A percentile compares a stretch with the other conserved stretches of the same genome.
Conservation (phyloP, 2,329 filamentous ascomycete species). For the Lachnellula cervina region DNA sequence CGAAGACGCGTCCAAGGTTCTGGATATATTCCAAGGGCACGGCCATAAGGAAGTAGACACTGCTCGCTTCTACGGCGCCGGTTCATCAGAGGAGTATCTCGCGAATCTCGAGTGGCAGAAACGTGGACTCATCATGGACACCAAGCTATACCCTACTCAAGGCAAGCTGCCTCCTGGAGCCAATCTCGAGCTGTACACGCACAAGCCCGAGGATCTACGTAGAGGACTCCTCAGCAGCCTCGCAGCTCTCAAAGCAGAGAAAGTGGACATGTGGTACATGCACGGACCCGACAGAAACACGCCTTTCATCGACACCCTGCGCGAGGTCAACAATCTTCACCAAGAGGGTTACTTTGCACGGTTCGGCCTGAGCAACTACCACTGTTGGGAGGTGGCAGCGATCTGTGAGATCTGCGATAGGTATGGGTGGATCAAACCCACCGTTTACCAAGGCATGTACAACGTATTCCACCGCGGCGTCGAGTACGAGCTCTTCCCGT, state of each 20-base stretch:
- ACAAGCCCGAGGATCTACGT: conserved; percentile 46
- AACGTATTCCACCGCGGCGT: conserved; percentile 40
- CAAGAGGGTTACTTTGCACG: conserved; percentile 34
- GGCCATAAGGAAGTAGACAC: conserved; percentile 68
- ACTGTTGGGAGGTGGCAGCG: conserved; percentile 32
- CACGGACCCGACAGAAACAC: conserved; percentile 27
- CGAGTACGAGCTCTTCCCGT: conserved; percentile 57
- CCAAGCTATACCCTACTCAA: conserved; percentile 39
- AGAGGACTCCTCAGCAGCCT: conserved; percentile 45
- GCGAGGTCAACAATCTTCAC: conserved; percentile 31
- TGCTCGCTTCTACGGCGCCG: conserved; percentile 58
- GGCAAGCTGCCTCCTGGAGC: background rate
- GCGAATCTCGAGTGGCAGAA: conserved; percentile 55
- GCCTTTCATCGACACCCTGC: conserved; percentile 28
- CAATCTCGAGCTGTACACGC: conserved; percentile 26
- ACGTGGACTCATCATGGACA: conserved; percentile 57
- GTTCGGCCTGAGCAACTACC: conserved; percentile 52
- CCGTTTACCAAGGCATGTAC: conserved; percentile 34
- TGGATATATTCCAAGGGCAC: conserved; percentile 60
- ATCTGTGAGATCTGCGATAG: conserved; percentile 31
- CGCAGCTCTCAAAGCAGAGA: conserved; percentile 49
- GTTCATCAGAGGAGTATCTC: conserved; percentile 61
- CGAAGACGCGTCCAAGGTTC: conserved; percentile 52
- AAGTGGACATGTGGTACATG: conserved; percentile 27
- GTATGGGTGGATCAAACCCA: conserved; percentile 32